Evolutionary conservation across 2,329 filamentous ascomycete genomes (phyloP), one percentile per base, ranked within the genome.

Genomic region (Ascochyta viciae-villosae): DNA sequence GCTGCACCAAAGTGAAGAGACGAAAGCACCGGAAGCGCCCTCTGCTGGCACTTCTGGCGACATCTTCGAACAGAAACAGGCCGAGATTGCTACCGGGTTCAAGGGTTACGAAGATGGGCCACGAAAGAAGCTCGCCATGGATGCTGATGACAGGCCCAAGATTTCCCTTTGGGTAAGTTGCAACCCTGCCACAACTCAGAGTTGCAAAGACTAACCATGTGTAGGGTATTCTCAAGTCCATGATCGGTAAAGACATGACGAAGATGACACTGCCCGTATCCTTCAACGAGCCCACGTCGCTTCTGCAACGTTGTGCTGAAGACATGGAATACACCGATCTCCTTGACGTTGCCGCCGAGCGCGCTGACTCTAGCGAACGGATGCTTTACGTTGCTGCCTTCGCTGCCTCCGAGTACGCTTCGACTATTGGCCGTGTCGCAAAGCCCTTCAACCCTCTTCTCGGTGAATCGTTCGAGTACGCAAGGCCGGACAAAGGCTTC

Each of bases 241-340:
- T 99, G 95, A 96, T 99, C 77, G 95, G 95, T 61, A 98, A 99
- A 76, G 95, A 99, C 73, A 98, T 99, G 95, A 98, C 95, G 34
- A 98, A 96, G 81, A 99, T 99, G 94, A 98, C 95, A 0, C 81
- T 99, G 19, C 95, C 95, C 0, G 95, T 99, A 2, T 96, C 95
- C 0, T 98, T 99, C 81, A 99, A 99, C 77, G 95, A 99, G 76
- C 95, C 95, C 0, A 99, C 95, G 0, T 98, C 95, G 6, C 81
- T 99, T 12, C 84, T 99, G 8, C 95, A 98, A 76, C 91, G 95
- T 73, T 94, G 96, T 39, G 92, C 91, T 5, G 95, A 99, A 78
- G 95, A 99, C 71, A 94, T 99, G 91, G 95, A 99, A 77, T 99
- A 99, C 72, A 90, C 91, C 0, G 92, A 98, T 66, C 85, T 99